Conservation (phyloP, 805 yeast genomes). For the Priceomyces castillae region DNA sequence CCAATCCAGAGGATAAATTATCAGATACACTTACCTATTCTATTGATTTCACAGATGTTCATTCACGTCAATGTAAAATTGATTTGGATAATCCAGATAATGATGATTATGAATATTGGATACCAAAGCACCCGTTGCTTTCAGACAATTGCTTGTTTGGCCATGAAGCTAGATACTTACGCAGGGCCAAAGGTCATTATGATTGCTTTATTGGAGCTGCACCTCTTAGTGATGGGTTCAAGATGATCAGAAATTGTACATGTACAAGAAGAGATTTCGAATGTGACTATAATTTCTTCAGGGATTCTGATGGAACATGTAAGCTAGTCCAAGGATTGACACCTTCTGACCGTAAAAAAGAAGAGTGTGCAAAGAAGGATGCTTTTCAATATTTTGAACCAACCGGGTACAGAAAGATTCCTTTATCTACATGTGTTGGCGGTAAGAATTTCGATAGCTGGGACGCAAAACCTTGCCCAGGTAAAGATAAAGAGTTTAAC, state of each 20-base stretch:
- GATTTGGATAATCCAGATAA: conserved; percentile 40
- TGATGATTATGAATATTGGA: conserved; percentile 45
- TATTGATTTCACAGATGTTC: conserved; percentile 36
- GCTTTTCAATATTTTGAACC: conserved; percentile 76
- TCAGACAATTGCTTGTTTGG: conserved; percentile 43
- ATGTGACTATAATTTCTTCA: conserved; percentile 83
- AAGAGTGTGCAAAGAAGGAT: conserved; percentile 55
- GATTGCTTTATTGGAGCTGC: conserved; percentile 74
- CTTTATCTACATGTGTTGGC: conserved; percentile 80
- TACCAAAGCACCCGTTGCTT: conserved; percentile 36
- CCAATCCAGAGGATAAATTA: conserved; percentile 33
- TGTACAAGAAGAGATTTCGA: conserved; percentile 85
- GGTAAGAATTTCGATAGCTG: conserved; percentile 71
- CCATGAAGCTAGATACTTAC: conserved; percentile 39
- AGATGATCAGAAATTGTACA: conserved; percentile 62
- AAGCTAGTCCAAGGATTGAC: conserved; percentile 70
- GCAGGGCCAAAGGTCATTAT: conserved; percentile 42
- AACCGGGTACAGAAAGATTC: conserved; percentile 88
- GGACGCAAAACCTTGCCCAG: conserved; percentile 79
- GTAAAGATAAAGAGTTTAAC: conserved; percentile 65
- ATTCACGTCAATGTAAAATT: conserved; percentile 39
- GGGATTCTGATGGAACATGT: conserved; percentile 79
- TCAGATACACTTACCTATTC: conserved; percentile 41
- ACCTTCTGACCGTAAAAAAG: conserved; percentile 59
- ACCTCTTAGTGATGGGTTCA: conserved; percentile 54